Base-by-base conservation (phyloP, 2,329 filamentous ascomycete species). In the Metarhizium brunneum region DNA sequence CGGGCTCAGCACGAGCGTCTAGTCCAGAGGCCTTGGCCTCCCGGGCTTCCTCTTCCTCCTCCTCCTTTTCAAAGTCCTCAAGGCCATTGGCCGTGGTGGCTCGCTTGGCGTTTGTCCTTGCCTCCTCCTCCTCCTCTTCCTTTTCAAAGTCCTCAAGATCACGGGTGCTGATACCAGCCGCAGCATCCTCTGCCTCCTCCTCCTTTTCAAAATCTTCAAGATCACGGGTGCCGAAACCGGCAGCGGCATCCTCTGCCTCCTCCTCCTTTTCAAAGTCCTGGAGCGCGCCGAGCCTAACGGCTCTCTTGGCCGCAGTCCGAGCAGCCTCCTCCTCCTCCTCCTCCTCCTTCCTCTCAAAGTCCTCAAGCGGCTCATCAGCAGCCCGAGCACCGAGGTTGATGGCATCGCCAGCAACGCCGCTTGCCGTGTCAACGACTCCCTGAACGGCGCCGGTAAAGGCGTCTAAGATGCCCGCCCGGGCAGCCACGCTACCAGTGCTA, bases 121-220 rank as follows among this genome's bases (percentile, higher is more conserved):
- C 25, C n/a, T 49, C 43, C 42, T 53, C 52, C 29, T 53, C 52
- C 30, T 53, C 52, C 18, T 51, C 49, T 4, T 51, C 49, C 47
- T 49, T 30, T 30, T 49, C 47, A 11, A 35, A 29, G 13, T 51
- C 49, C 1, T 51, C 11, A 38, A 51, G 25, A 3, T 7, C 47
- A 25, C 47, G 47, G n/a, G 10, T 3, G 7, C 13, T 29, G 29
- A 25, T 10, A 6, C 25, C 25, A 25, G 25, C 25, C 25, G 25
- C 25, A 25, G 25, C 25, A 11, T 49, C 43, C 42, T 53, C 52
- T 8, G 47, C 52, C 30, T 53, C 52, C 18, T 51, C 49, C 14
- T 51, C 49, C 47, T 49, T 30, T 30, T 49, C 47, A 11, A 35
- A 29, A 2, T 51, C 49, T 1, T 51, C 11, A 38, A 51, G 25